A percentile compares a stretch with the other conserved stretches of the same genome.
These are phyloP conservation scores for Mycena polygramma DNA, from an alignment of 768 basidiomycete species.

Conservation along the genomic window DNA sequence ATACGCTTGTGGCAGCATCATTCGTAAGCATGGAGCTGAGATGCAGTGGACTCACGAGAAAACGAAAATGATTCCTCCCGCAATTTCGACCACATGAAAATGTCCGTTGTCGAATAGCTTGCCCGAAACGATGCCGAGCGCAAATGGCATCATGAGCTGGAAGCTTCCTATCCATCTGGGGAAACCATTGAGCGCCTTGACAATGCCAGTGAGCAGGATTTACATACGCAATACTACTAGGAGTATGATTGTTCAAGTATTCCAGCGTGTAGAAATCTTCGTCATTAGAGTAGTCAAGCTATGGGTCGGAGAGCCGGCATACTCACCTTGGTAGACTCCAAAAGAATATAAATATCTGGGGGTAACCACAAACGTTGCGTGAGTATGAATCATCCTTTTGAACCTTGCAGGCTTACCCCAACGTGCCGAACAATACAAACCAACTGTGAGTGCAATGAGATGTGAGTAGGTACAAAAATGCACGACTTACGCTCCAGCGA, in stretches of 20 bases:
- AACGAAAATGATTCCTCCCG: not conserved
- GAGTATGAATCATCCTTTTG: no score
- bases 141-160: conserved; percentile 1
- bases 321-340: not conserved
- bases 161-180: conserved; percentile 24
- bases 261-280: conserved; percentile 14
- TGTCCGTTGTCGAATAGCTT: conserved; percentile 5
- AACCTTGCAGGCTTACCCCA: not conserved
- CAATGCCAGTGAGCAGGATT: no score
- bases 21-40: no score
- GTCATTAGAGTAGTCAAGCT: not conserved
- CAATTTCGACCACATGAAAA: not conserved
- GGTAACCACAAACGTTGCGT: not conserved
- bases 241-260: conserved; percentile 17
- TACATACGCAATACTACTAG: conserved; percentile 20
- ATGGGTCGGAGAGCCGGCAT: not conserved
- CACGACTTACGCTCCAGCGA: conserved; percentile 16
- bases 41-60: not conserved
- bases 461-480: not conserved
- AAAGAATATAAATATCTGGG: conserved; percentile 1
- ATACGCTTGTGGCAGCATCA: not conserved
- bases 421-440: not conserved
- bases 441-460: not conserved
- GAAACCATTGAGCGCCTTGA: no score
- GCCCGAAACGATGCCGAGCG: not conserved